These are phyloP conservation scores for Prillingera fragicola DNA, from an alignment of 1,284 basidiomycete genomes.

Conservation along the genomic window DNA sequence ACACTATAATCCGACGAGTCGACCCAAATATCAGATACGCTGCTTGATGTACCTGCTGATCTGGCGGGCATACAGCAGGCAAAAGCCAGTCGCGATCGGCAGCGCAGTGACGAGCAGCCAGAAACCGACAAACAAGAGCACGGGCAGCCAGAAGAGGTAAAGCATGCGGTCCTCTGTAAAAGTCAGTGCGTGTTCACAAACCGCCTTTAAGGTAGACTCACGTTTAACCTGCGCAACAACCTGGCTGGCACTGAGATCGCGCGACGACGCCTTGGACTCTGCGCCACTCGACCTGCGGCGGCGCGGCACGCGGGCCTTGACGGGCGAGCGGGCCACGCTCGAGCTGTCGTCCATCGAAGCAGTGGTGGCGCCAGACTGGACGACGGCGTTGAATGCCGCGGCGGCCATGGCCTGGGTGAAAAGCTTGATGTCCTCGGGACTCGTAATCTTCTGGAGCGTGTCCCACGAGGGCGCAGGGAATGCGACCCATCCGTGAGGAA, in stretches of 20 bases:
- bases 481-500: constrained; percentile 32
- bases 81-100: constrained; percentile 42
- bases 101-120: constrained; percentile 44
- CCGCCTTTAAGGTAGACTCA: too few species aligned
- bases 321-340: constrained; percentile 1
- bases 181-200: constrained; percentile 18
- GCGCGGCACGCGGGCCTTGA: constrained; percentile 7
- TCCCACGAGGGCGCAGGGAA: constrained; percentile 44
- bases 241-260: constrained; percentile 13
- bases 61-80: constrained; percentile 40
- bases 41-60: constrained; percentile 42
- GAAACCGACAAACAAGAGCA: constrained; percentile 54
- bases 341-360: constrained; percentile 9
- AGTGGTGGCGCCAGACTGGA: constrained; percentile 37
- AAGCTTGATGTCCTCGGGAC: constrained; percentile 42
- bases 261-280: constrained; percentile 12
- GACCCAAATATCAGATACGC: constrained; percentile 12
- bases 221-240: constrained; percentile 49
- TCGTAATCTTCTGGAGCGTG: constrained; percentile 36
- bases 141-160: constrained; percentile 87
- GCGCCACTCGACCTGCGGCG: constrained; percentile 12
- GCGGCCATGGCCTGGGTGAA: constrained; percentile 45
- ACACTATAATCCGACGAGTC: not conserved
- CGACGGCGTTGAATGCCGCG: constrained; percentile 41
- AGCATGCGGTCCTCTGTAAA: constrained; percentile 82